These are phyloP conservation scores for Meira miltonrushii DNA, from an alignment of 1,284 basidiomycete genomes.

Conservation along the genomic window DNA sequence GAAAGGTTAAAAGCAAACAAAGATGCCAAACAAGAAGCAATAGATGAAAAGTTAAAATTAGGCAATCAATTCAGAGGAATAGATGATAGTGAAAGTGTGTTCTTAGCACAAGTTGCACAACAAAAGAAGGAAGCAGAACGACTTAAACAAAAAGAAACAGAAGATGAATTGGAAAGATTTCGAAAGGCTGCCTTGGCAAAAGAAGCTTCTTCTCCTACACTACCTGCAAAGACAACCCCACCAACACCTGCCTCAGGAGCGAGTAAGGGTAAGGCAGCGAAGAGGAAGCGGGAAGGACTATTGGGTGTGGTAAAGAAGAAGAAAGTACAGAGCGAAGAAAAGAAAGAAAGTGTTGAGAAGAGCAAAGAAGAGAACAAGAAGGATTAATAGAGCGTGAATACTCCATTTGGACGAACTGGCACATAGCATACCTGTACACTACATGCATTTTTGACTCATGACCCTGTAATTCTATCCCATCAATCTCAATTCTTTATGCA, in stretches of 20 bases:
- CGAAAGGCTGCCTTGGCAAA: conserved; percentile 14
- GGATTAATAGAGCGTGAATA: too few species aligned
- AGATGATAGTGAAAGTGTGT: conserved; percentile 42
- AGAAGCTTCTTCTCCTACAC: conserved; percentile 3
- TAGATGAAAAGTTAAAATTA: conserved; percentile 43
- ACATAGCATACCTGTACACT: too few species aligned
- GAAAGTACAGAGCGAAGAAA: neutral
- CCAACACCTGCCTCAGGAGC: neutral
- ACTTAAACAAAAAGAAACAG: conserved; percentile 18
- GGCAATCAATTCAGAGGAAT: conserved; percentile 47
- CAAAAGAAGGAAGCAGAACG: conserved; percentile 20
- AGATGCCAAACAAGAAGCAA: conserved; percentile 38
- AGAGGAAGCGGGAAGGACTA: conserved; percentile 13
- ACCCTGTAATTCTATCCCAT: too few species aligned
- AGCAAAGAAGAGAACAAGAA: too few species aligned
- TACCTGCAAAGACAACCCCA: neutral
- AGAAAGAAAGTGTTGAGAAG: too few species aligned
- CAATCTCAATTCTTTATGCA: too few species aligned
- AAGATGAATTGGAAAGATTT: conserved; percentile 31
- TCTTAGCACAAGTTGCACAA: conserved; percentile 31
- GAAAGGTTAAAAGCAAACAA: conserved; percentile 36
- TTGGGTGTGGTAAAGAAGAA: conserved; percentile 11
- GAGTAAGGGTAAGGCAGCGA: neutral
- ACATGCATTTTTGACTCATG: too few species aligned
- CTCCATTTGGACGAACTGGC: too few species aligned